Base-by-base conservation (phyloP, 2,329 filamentous ascomycete genomes). In the Chaetomium sp. region DNA sequence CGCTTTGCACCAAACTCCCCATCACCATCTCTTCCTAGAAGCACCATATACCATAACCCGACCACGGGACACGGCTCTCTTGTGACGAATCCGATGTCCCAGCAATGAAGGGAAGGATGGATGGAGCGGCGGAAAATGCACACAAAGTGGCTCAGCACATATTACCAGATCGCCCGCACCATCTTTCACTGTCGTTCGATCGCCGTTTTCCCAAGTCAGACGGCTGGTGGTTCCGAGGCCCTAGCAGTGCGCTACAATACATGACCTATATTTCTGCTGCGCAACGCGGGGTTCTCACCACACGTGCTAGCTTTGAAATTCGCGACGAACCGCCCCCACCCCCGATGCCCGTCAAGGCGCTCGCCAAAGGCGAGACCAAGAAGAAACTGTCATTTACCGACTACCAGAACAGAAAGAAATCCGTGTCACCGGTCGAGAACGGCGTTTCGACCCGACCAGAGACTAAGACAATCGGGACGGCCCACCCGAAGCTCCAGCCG, bases 381-480 rank as follows among this genome's bases (percentile, higher is more conserved):
- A 81, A 80, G 71, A 81, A 82, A 67, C 66, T 83, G 60, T 81
- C 79, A 11, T 68, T 84, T 58, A 80, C 77, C 67, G 80, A 83
- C 66, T 84, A 82, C 62, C 79, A 79, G 68, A 82, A 79, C 59
- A 79, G 66, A 62, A 71, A 70, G 54, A 68, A 68, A 51, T 70
- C 72, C 8, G 66, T 69, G 7, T 72, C 73, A 11, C 70, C 73
- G 1, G 66, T 71, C 11, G 67, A 66, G 52, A 61, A 63, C 40
- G 64, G 60, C 19, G 8, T 48, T 37, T 42, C 60, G 27, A 55
- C 47, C n/a, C 65, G 60, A 46, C 46, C 37, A 6, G 64, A 67
- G 4, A 59, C 60, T 8, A 59, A 58, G 46, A 60, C 59, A 48
- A 62, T 59, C 38, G 57, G 61, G 44, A 57, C 52, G 27, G 41